These are phyloP conservation scores for Solanum rostratum DNA, from an alignment of 257 asterid genomes.

Conservation along the genomic window DNA sequence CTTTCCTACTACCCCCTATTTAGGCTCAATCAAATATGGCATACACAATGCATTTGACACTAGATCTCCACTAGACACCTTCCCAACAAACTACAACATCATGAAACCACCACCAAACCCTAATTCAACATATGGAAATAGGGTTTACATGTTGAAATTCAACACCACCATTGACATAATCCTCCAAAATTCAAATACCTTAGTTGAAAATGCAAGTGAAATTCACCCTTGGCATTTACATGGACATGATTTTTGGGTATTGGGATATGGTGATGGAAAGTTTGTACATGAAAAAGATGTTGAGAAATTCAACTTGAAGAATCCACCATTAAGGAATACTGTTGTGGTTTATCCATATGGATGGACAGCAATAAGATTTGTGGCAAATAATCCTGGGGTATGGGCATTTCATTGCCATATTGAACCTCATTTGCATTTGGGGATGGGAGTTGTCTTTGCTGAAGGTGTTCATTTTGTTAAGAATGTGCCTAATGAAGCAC, in stretches of 20 bases:
- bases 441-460: slow-evolving; percentile 74
- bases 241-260: slow-evolving; percentile 79
- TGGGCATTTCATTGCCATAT: slow-evolving; percentile 89
- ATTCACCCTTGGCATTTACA: slow-evolving; percentile 90
- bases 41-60: slow-evolving; percentile 29
- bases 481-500: slow-evolving; percentile 40
- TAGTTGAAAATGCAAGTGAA: slow-evolving; percentile 45
- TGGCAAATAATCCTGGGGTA: slow-evolving; percentile 69
- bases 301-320: slow-evolving; percentile 33
- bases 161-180: slow-evolving; percentile 58
- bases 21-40: slow-evolving; percentile 40
- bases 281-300: slow-evolving; percentile 26
- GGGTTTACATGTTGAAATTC: slow-evolving; percentile 40
- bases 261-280: slow-evolving; percentile 70
- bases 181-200: slow-evolving; percentile 64
- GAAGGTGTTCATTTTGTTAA: slow-evolving; percentile 36
- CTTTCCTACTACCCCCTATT: slow-evolving; percentile 62
- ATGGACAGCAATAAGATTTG: slow-evolving; percentile 77
- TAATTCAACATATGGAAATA: slow-evolving; percentile 45
- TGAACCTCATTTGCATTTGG: slow-evolving; percentile 71
- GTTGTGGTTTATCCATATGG: slow-evolving; percentile 63
- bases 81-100: slow-evolving; percentile 27
- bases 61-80: slow-evolving; percentile 29
- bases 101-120: slow-evolving; percentile 38
- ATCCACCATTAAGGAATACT: slow-evolving; percentile 61